A percentile compares a stretch with the other conserved stretches of the same genome.
These are phyloP conservation scores for Hippophae gyantsensis DNA, from an alignment of 306 rosid genomes.

Conservation along the genomic window DNA sequence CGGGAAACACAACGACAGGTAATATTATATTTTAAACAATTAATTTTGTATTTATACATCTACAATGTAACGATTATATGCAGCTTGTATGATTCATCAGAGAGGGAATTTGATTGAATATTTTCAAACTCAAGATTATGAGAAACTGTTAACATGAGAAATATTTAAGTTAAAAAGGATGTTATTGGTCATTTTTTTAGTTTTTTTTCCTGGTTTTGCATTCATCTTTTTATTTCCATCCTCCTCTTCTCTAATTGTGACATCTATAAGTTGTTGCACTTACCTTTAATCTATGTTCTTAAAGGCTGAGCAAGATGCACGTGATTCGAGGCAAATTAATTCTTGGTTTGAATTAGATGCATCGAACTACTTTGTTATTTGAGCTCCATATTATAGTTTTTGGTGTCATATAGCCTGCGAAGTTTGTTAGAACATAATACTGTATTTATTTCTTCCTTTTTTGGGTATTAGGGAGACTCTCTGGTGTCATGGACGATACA, in stretches of 20 bases:
- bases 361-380: not conserved
- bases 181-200: not conserved
- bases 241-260: slow-evolving; percentile 8
- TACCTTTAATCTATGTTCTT: slow-evolving; percentile 11
- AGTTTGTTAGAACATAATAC: not conserved
- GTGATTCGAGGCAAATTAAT: slow-evolving; percentile 60
- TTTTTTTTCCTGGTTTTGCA: not conserved
- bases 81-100: too few species aligned
- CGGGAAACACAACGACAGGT: slow-evolving; percentile 89
- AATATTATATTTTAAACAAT: not conserved
- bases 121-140: too few species aligned
- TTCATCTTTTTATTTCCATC: not conserved
- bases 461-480: slow-evolving; percentile 57
- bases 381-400: not conserved
- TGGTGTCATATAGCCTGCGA: not conserved
- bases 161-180: not conserved
- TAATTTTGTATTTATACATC: too few species aligned
- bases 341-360: not conserved
- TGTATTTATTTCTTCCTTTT: not conserved
- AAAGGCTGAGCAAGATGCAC: slow-evolving; percentile 87
- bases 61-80: too few species aligned
- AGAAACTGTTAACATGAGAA: not conserved
- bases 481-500: slow-evolving; percentile 97
- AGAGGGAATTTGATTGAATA: too few species aligned
- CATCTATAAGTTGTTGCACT: slow-evolving; percentile 1